Conservation (phyloP, 306 rosid genomes). For the Corylus americana region DNA sequence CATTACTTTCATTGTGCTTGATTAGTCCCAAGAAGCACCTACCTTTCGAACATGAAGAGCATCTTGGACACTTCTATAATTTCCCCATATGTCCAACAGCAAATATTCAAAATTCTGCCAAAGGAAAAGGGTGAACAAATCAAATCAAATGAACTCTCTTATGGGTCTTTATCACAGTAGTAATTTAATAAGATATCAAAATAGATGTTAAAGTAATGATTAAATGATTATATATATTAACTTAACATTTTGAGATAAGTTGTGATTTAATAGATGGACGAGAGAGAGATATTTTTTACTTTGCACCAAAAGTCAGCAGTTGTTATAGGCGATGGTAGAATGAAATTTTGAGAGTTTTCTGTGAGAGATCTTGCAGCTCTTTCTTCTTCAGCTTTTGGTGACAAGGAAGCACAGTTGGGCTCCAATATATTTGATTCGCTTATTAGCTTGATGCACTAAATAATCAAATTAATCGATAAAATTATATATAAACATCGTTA, state of each 20-base stretch:
- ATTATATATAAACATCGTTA: background rate
- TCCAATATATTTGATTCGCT: slow-evolving; percentile 9
- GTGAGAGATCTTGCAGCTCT: slow-evolving; percentile 18
- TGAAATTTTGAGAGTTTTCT: background rate
- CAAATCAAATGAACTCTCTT: background rate
- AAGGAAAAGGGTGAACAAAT: background rate
- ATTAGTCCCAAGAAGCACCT: background rate
- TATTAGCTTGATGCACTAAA: slow-evolving; percentile 22
- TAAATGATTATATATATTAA: too few species aligned
- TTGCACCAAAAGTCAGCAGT: slow-evolving; percentile 8
- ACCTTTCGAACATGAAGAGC: slow-evolving; percentile 28
- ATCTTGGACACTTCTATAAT: slow-evolving; percentile 18
- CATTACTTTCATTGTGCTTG: background rate
- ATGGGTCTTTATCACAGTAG: too few species aligned
- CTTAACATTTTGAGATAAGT: too few species aligned
- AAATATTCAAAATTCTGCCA: slow-evolving; percentile 29
- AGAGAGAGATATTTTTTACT: background rate
- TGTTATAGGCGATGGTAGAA: background rate
- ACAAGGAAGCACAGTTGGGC: slow-evolving; percentile 22
- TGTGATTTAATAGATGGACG: background rate
- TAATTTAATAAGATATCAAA: too few species aligned
- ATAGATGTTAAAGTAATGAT: too few species aligned
- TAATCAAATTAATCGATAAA: background rate
- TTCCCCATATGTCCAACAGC: slow-evolving; percentile 16
- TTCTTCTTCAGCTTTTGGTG: slow-evolving; percentile 21